Base-by-base conservation (phyloP, 2,329 filamentous ascomycete genomes). In the Orbilia javanica region DNA sequence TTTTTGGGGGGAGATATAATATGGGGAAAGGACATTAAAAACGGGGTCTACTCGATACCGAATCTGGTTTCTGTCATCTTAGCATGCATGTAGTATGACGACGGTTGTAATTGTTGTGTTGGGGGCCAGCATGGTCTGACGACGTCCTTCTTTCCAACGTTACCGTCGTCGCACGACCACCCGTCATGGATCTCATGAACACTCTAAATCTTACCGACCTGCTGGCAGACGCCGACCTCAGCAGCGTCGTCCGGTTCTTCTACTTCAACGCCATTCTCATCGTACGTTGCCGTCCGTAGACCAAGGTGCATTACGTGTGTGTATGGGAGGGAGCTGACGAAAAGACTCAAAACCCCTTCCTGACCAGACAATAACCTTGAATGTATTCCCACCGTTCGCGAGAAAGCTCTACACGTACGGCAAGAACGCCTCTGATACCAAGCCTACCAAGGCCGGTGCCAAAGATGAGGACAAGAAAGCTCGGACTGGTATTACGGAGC, bases 401-500 rank as follows among this genome's bases (percentile, higher is more conserved):
- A 64, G 48, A n/a, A 57, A 60, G 25, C 52, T 77, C 36, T 77
- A 77, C 48, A 44, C 66, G 0, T 77, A 77, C 60, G 73, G 73
- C 57, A 77, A 77, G 66, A 71, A 66, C 20, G 31, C 42, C 31
- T 60, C 55, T 25, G 55, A 60, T 42, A 60, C 34, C 55, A 42
- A 60, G 34, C 55, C 55, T 27, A 44, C 48, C 48, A 48, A 44
- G 36, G 25, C 44, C 11, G 11, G 44, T 6, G n/a, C 20, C n/a
- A 39, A 68, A 34, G 29, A 67, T n/a, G 70, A 69, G 27, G n/a
- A 67, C 20, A 50, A 62, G 66, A 73, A 57, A 63, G 46, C 79
- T 82, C 36, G 76, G 68, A 78, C 79, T 70, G n/a, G n/a, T n/a
- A 62, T 76, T 50, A 70, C 71, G 48, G 75, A 73, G 42, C 27